Conservation (phyloP, 495 filamentous ascomycete genomes). For the Hypoxylon lenormandii region DNA sequence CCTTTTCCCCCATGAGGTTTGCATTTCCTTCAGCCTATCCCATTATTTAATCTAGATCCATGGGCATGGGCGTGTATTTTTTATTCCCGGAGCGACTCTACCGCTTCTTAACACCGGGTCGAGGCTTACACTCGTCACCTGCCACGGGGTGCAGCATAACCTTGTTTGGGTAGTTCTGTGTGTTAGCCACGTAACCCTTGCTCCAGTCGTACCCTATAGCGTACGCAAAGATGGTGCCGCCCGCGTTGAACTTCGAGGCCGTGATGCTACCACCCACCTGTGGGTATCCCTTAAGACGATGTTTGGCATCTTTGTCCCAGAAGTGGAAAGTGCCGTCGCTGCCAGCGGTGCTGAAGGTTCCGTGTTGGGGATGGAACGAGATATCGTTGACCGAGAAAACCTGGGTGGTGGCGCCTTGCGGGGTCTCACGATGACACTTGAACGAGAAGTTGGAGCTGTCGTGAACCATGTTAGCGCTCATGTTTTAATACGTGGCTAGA, state of each 20-base stretch:
- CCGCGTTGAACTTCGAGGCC: constrained; percentile 79
- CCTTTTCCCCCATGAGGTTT: too few relatives aligned
- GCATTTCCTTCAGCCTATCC: too few relatives aligned
- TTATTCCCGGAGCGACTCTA: constrained; percentile 52
- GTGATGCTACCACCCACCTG: constrained; percentile 83
- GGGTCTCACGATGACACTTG: constrained; percentile 88
- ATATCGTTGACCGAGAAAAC: constrained; percentile 92
- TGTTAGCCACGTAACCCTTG: constrained; percentile 84
- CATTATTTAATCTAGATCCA: too few relatives aligned
- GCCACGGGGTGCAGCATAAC: constrained; percentile 85
- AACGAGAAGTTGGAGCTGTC: constrained; percentile 84
- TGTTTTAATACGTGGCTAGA: constrained; percentile 1
- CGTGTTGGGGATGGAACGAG: constrained; percentile 81
- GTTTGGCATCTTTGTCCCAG: constrained; percentile 90
- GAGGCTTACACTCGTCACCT: constrained; percentile 83
- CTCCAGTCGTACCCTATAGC: constrained; percentile 95
- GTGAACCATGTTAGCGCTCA: constrained; percentile 15
- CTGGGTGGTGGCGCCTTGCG: constrained; percentile 73
- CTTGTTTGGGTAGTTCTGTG: constrained; percentile 76
- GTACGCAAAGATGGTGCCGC: constrained; percentile 86
- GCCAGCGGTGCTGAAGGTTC: constrained; percentile 91
- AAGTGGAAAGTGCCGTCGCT: constrained; percentile 89
- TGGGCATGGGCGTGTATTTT: neutral
- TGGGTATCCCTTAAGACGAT: constrained; percentile 88
- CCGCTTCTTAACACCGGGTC: constrained; percentile 77